Evolutionary conservation across 495 filamentous ascomycete genomes (phyloP), one percentile per base, ranked within the genome.

Genomic region (Cercophora sp.): DNA sequence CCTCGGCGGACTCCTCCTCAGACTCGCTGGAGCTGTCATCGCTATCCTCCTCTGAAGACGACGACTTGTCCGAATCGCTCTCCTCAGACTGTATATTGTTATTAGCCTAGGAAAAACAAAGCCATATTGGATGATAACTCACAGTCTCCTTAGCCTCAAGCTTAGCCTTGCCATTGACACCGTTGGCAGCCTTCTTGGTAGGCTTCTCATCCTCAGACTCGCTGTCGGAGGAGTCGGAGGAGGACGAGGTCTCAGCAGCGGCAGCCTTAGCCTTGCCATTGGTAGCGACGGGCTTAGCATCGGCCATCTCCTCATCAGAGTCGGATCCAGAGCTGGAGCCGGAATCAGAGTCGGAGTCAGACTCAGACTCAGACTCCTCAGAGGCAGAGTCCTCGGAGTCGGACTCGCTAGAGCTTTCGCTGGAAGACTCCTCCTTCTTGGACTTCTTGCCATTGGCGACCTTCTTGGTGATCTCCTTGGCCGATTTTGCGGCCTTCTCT

Each of bases 301-400:
- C 71, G 55, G 76, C 70, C 61, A 70, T 73, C 57, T 81, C 76
- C 20, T 69, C 73, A 16, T 78, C 74, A 45, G 69, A 74, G 31
- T 71, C 69, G 15, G 63, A 61, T 24, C 65, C 66, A 48, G 65
- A 68, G 49, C 65, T 69, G 19, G 63, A 62, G 26, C 56, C 59
- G 37, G 66, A 68, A 11, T 75, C 74, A 22, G 65, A 67, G 43
- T 61, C 67, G 46, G 57, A 58, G 40, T 55, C 61, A 37, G 65
- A 64, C 26, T 65, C 64, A 49, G 63, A 64, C 51, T 67, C 58
- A 35, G 19, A 13, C 4, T 25, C 40, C 5, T 45, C 39, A 24
- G 50, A 52, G 15, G 22, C 31, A 19, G 34, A 40, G 23, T 54
- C 39, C 26, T 46, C 43, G 5, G 20, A 15, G 15, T 26, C 27